phyloP scores from a whole-genome alignment of 2,329 filamentous ascomycete species.

The Zopfia rhizophila region DNA sequence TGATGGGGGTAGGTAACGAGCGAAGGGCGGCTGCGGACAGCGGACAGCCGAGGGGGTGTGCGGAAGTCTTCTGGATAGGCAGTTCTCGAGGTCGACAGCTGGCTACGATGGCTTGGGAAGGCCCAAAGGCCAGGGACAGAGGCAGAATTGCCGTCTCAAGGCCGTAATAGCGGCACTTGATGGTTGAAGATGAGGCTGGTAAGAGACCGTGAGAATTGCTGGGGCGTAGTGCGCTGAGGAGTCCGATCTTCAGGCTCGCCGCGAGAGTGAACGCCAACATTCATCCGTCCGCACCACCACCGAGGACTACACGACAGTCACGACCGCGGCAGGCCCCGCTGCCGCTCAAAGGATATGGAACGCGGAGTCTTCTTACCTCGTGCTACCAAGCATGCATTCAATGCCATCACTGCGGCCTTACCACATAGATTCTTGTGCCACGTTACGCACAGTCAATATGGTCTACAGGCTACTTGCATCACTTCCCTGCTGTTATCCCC shows the following conservation, averaged over 20 bases:
- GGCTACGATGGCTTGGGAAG: conserved; percentile 36
- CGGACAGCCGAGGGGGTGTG: conserved; percentile 31
- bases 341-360: background rate
- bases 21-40: conserved; percentile 30
- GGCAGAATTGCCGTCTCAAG: conserved; percentile 28
- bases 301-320: no score
- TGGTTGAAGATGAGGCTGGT: conserved; percentile 27
- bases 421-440: conserved; percentile 17
- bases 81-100: conserved; percentile 22
- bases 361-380: conserved; percentile 1
- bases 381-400: conserved; percentile 26
- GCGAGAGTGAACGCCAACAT: conserved; percentile 23
- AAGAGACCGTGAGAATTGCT: no score
- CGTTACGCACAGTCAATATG: conserved; percentile 37
- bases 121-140: conserved; percentile 42
- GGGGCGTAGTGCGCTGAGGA: no score
- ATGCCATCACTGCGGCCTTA: conserved; percentile 6
- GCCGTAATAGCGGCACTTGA: conserved; percentile 26
- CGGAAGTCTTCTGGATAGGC: no score
- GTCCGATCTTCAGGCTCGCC: no score
- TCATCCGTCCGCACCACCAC: background rate
- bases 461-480: conserved; percentile 21
- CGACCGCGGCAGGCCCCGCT: background rate
- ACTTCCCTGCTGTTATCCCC: conserved; percentile 15
- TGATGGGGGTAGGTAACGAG: conserved; percentile 32